phyloP scores from a whole-genome alignment of 768 basidiomycete genomes.

The Podaxis sp. region DNA sequence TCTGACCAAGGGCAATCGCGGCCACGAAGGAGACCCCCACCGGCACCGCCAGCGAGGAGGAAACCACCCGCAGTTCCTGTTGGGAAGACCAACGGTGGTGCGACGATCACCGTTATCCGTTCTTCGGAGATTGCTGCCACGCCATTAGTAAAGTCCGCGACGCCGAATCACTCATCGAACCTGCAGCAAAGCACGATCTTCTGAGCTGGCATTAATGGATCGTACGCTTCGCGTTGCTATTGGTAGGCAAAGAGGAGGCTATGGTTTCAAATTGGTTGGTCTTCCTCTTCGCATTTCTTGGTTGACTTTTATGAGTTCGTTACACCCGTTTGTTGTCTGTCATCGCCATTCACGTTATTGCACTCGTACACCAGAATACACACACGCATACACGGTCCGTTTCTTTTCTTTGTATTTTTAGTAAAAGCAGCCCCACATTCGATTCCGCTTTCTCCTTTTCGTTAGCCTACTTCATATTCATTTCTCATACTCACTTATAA shows the following conservation, averaged over 20 bases:
- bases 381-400: neutral
- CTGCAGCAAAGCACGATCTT: conserved; percentile 17
- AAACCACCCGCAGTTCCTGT: conserved; percentile 72
- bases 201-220: neutral
- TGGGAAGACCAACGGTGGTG: conserved; percentile 45
- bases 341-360: neutral
- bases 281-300: neutral
- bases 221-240: too few relatives aligned
- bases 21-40: conserved; percentile 47
- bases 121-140: conserved; percentile 30
- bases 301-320: neutral
- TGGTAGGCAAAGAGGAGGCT: neutral
- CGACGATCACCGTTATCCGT: conserved; percentile 59
- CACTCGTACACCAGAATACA: neutral
- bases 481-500: neutral
- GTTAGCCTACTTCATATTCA: neutral
- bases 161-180: conserved; percentile 29
- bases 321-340: neutral
- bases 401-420: neutral
- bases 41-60: conserved; percentile 65
- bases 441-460: neutral
- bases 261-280: neutral
- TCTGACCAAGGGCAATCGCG: conserved; percentile 18
- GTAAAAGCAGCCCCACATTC: neutral
- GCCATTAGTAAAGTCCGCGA: neutral